Base-by-base conservation (phyloP, 371 early-diverging fungal genomes). In the Chytridium lagenaria region DNA sequence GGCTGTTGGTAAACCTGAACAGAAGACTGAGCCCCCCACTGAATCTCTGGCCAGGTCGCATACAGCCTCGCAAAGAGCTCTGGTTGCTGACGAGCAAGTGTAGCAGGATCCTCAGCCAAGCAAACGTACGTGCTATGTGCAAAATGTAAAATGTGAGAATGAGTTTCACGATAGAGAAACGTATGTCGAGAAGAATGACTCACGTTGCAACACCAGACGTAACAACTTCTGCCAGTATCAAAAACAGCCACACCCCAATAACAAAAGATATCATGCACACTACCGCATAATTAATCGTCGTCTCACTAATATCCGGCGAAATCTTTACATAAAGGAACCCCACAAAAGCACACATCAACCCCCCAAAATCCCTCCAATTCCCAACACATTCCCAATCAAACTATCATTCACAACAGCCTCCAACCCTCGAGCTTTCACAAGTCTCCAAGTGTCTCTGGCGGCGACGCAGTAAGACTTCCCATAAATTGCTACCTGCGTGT, bases 391-490 rank as follows among this genome's bases (percentile, higher is more conserved):
- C 34, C 74, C 92, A 63, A 95, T 90, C 67, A 98, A 78, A 49
- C 85, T 88, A 81, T 97, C 97, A 78, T 97, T 98, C 73, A 95
- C 91, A 76, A 81, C 76, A 33, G 94, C 94, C 38, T 95, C 95
- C 59, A 96, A 85, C 28, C 97, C 98, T 55, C 93, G 90, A 75
- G 90, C 88, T 81, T 92, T 90, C 73, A 95, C 82, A 75, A 97
- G 71, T 10, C 77, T 84, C 96, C 96, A 98, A 0, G 97, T 95
- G 39, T 91, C 90, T 74, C 85, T 86, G 26, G 94, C 97, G 2
- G 97, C 93, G n/a, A 70, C 52, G 70, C 92, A 84, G 79, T 92
- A 98, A 23, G 93, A 85, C 78, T 94, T 91, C 50, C 99, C 99
- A 74, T 96, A 97, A 39, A 98, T 92, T 50, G 98, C 55, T 10